These are phyloP conservation scores for Lachnellula arida DNA, from an alignment of 2,329 filamentous ascomycete species.

Conservation along the genomic window DNA sequence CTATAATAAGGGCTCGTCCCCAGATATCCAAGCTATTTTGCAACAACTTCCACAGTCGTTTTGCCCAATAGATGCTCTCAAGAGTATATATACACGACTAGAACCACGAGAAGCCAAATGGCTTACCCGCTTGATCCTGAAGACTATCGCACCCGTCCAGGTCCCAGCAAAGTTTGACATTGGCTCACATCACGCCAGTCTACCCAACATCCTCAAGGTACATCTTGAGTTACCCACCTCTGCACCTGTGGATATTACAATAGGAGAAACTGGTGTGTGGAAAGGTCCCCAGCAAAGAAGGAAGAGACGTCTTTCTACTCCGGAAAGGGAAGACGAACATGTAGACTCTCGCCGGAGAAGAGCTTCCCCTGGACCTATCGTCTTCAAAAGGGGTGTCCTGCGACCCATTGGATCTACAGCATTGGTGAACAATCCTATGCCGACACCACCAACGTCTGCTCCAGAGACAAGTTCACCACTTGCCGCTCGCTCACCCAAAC, in stretches of 20 bases:
- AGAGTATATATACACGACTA: conserved; percentile 53
- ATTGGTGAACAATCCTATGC: conserved; percentile 2
- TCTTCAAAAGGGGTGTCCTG: conserved; percentile 5
- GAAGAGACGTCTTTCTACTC: neutral
- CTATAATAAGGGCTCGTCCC: conserved; percentile 65
- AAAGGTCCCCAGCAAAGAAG: conserved; percentile 3
- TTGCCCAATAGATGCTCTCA: conserved; percentile 41
- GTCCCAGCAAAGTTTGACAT: conserved; percentile 44
- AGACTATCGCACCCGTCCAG: conserved; percentile 64
- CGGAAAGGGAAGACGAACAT: neutral
- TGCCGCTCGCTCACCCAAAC: neutral
- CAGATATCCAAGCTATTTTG: conserved; percentile 43
- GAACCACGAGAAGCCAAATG: conserved; percentile 74
- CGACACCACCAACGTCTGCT: neutral
- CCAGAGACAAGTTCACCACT: neutral
- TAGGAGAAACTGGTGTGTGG: conserved; percentile 10
- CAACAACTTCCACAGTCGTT: neutral
- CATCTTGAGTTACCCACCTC: conserved; percentile 63
- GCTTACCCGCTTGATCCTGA: conserved; percentile 76
- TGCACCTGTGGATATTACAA: conserved; percentile 32
- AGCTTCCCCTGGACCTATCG: conserved; percentile 1
- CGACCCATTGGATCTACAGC: neutral
- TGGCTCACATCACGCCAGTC: conserved; percentile 57
- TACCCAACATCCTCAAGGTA: conserved; percentile 66
- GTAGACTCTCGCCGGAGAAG: neutral